Conservation (phyloP, 2,329 filamentous ascomycete genomes). For the Pochonia chlamydosporia region DNA sequence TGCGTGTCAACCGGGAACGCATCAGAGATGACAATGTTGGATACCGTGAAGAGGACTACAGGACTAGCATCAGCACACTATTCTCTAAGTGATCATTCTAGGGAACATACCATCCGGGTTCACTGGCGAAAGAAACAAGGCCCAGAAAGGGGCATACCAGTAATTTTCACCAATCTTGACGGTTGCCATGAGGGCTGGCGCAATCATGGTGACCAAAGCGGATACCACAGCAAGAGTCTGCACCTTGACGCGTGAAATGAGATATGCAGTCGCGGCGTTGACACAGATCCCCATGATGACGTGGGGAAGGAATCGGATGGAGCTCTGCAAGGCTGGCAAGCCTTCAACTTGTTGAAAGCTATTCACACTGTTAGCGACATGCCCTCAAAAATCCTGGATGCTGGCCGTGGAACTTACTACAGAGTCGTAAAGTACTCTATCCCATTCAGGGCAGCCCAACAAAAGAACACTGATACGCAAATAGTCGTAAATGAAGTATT, state of each 20-base stretch:
- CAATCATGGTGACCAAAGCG: slow-evolving; percentile 36
- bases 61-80: neutral
- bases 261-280: slow-evolving; percentile 36
- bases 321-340: slow-evolving; percentile 38
- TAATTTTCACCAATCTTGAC: slow-evolving; percentile 41
- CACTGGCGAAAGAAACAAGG: slow-evolving; percentile 37
- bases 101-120: slow-evolving; percentile 31
- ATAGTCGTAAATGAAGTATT: slow-evolving; percentile 49
- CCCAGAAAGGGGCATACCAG: slow-evolving; percentile 41
- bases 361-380: neutral
- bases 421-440: slow-evolving; percentile 43
- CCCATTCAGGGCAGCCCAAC: slow-evolving; percentile 39
- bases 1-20: slow-evolving; percentile 49
- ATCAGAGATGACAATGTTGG: slow-evolving; percentile 47
- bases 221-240: slow-evolving; percentile 32
- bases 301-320: slow-evolving; percentile 41
- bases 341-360: slow-evolving; percentile 44
- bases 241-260: slow-evolving; percentile 32
- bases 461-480: slow-evolving; percentile 44
- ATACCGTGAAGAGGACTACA: slow-evolving; percentile 48
- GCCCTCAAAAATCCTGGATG: neutral
- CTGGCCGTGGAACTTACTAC: slow-evolving; percentile 28
- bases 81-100: too few relatives aligned
- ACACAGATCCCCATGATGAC: slow-evolving; percentile 35
- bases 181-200: slow-evolving; percentile 50